These are phyloP conservation scores for Pilaira anomala DNA, from an alignment of 192 early-diverging fungal genomes.

Conservation along the genomic window DNA sequence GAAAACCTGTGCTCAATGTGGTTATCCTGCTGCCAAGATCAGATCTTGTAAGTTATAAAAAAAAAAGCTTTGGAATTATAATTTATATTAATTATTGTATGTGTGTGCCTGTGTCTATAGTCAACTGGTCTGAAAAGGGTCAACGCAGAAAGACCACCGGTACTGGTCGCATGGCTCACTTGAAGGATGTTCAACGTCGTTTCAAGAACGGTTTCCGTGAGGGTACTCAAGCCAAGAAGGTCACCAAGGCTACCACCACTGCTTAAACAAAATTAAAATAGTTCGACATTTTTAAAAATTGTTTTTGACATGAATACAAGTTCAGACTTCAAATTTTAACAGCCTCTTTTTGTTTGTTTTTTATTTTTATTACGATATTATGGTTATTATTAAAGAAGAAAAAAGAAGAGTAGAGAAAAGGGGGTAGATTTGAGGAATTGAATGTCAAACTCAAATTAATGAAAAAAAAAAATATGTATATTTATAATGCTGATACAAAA, in stretches of 20 bases:
- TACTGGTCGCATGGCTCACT: slow-evolving; percentile 94
- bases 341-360: too few species aligned
- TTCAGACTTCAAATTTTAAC: neutral
- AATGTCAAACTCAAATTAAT: neutral
- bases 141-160: slow-evolving; percentile 98
- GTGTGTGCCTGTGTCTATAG: neutral
- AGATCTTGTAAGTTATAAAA: slow-evolving; percentile 67
- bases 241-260: neutral
- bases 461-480: neutral
- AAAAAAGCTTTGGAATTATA: neutral
- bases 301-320: neutral
- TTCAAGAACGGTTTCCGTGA: slow-evolving; percentile 99
- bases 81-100: neutral
- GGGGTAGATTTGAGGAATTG: neutral
- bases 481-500: slow-evolving; percentile 1
- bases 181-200: slow-evolving; percentile 85
- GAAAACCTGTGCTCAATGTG: slow-evolving; percentile 99
- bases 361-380: neutral
- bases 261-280: neutral
- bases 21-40: slow-evolving; percentile 96
- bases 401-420: neutral
- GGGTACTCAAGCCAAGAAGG: slow-evolving; percentile 41
- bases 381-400: neutral
- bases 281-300: too few species aligned
- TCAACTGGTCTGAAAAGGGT: slow-evolving; percentile 94